phyloP scores from a whole-genome alignment of 2,329 filamentous ascomycete species.

The Colletotrichum sp. region DNA sequence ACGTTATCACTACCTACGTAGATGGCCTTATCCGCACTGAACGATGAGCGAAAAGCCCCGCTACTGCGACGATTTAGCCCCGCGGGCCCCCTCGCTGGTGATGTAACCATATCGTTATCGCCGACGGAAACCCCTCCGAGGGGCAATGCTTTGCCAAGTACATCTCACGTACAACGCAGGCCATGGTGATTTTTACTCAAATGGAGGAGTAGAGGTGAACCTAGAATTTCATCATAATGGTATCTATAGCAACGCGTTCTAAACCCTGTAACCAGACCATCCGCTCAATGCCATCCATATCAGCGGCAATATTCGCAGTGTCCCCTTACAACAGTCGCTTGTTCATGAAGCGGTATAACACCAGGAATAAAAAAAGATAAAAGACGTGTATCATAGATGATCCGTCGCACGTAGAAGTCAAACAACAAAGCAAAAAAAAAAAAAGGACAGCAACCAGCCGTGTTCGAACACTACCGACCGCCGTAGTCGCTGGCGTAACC shows the following conservation, averaged over 20 bases:
- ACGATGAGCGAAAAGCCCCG: background rate
- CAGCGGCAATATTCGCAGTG: background rate
- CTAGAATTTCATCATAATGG: slow-evolving; percentile 16
- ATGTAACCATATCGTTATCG: background rate
- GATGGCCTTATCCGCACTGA: background rate
- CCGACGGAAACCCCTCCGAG: background rate
- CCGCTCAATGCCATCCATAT: background rate
- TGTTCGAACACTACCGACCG: slow-evolving; percentile 36
- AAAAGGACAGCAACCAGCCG: background rate
- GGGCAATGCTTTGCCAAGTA: background rate
- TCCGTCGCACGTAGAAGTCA: background rate
- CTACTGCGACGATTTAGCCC: background rate
- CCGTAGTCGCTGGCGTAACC: slow-evolving; percentile 61
- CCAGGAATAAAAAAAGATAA: background rate
- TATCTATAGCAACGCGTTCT: slow-evolving; percentile 22
- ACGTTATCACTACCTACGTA: background rate
- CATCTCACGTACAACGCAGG: background rate
- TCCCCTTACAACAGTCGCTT: slow-evolving; percentile 13
- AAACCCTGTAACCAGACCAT: slow-evolving; percentile 17
- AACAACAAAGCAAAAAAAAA: background rate
- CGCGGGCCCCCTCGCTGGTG: background rate
- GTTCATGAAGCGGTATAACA: slow-evolving; percentile 5
- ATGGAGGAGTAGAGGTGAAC: background rate
- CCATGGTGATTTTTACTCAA: background rate
- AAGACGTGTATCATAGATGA: background rate